Evolutionary conservation across 257 asterid species (phyloP), one percentile per base, ranked within the genome.

Genomic region (Apocynum venetum): DNA sequence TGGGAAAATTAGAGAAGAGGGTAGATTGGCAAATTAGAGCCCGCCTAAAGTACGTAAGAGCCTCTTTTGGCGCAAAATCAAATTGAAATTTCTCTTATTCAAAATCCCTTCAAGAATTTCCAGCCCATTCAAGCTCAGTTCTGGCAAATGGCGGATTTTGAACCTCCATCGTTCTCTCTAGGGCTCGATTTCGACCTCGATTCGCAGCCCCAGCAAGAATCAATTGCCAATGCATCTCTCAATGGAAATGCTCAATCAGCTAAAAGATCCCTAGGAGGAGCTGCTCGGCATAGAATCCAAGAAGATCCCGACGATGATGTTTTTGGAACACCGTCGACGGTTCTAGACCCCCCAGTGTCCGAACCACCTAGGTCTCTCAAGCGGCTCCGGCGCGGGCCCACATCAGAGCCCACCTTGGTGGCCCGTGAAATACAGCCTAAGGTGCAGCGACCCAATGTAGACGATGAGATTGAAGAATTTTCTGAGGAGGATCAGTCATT

Each of bases 381-480:
- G 78, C 90, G 98, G 81, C 92, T 93, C 52, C 89, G 94, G 20
- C 91, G 91, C 0, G 98, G 96, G 76, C 73, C 85, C 78, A 65
- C 80, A 13, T 17, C 77, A 14, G 97, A 93, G 76, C 71, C 85
- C 78, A 53, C 77, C 17, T n/a, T 73, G 47, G 65, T 13, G 66
- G 69, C 56, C 63, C 81, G 72, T 76, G 85, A 78, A 40, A 60
- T n/a, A 53, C 71, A 79, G 60, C 15, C 69, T 52, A 78, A 64
- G 38, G 80, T 44, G 57, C 61, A 71, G 75, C 47, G 78, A 79
- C 70, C 82, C 80, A 74, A 81, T 76, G 85, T 75, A 65, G 93
- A 89, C 71, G 98, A 94, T 73, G 98, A 92, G 46, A 95, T 95
- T 78, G 99, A 95, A 82, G 91, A 82, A 25, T 93, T 91, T 72